phyloP scores from a whole-genome alignment of 2,329 filamentous ascomycete genomes.

The Plectosphaerella cucumerina region DNA sequence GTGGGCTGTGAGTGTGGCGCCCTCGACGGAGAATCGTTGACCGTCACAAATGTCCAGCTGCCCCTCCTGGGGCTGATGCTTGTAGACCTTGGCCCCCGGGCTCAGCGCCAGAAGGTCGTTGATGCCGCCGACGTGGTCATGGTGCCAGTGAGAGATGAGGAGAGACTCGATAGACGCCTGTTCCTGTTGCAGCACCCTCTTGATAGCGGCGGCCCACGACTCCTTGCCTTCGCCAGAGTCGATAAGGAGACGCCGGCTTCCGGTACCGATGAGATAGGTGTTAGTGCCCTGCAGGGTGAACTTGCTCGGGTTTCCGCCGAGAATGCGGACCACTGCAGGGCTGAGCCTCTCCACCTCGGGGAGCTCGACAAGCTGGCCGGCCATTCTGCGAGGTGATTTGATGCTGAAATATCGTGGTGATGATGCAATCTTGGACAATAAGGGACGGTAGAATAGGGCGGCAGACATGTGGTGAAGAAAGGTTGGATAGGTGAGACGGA shows the following conservation, averaged over 20 bases:
- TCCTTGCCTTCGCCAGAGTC: conserved; percentile 84
- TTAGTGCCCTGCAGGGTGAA: conserved; percentile 78
- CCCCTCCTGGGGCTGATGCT: conserved; percentile 52
- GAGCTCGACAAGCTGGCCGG: conserved; percentile 57
- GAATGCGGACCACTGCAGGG: conserved; percentile 72
- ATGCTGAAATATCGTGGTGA: neutral
- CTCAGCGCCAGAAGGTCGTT: conserved; percentile 60
- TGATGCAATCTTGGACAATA: conserved; percentile 5
- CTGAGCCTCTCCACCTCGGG: conserved; percentile 75
- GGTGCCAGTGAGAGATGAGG: conserved; percentile 89
- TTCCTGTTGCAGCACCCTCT: conserved; percentile 61
- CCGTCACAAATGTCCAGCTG: conserved; percentile 48
- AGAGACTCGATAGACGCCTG: conserved; percentile 63
- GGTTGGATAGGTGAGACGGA: neutral
- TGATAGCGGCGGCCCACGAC: conserved; percentile 66
- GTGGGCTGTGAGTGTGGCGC: conserved; percentile 63
- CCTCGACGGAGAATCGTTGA: conserved; percentile 51
- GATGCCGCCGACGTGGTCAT: conserved; percentile 78
- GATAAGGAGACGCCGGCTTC: conserved; percentile 69
- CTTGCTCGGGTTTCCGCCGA: conserved; percentile 89
- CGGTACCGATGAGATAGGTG: conserved; percentile 85
- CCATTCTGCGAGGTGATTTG: conserved; percentile 40
- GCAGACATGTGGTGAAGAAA: neutral
- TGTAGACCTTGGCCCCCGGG: conserved; percentile 62
- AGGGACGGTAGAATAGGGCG: neutral